phyloP scores from a whole-genome alignment of 352 stramenopile genomes.

The Globisporangium radiosum region DNA sequence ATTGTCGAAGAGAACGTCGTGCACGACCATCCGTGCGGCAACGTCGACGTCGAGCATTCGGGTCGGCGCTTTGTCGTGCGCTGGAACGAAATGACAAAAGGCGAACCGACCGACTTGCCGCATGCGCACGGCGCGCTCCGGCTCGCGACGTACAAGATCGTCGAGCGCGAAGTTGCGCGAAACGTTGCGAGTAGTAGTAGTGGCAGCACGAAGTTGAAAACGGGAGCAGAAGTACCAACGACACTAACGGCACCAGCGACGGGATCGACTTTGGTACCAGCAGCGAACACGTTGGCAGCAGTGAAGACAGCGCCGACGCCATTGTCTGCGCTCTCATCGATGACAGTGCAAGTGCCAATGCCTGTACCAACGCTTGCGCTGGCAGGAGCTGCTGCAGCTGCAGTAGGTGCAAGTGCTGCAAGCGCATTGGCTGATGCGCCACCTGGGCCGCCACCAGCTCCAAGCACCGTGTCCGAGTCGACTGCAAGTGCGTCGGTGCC shows the following conservation, averaged over 20 bases:
- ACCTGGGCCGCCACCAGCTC: too few relatives aligned
- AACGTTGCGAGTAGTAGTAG: too few relatives aligned
- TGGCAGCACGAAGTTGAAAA: too few relatives aligned
- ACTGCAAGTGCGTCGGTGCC: too few relatives aligned
- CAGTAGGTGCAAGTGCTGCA: too few relatives aligned
- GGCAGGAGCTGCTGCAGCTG: too few relatives aligned
- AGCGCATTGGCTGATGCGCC: too few relatives aligned
- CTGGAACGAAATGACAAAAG: slow-evolving; percentile 69
- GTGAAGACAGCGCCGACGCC: too few relatives aligned
- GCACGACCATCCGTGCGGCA: slow-evolving; percentile 55
- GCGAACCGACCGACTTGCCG: slow-evolving; percentile 42
- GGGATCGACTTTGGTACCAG: background rate
- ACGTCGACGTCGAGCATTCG: slow-evolving; percentile 70
- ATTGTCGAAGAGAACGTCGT: slow-evolving; percentile 76
- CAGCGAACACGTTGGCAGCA: background rate
- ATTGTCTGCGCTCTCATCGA: too few relatives aligned
- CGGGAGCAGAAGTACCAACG: background rate
- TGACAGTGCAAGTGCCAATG: too few relatives aligned
- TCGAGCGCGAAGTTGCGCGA: slow-evolving; percentile 16
- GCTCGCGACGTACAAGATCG: slow-evolving; percentile 32
- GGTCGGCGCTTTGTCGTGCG: slow-evolving; percentile 71
- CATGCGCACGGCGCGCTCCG: slow-evolving; percentile 45
- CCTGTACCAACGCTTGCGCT: too few relatives aligned
- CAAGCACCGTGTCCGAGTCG: too few relatives aligned
- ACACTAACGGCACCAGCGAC: background rate